Percentiles rank a stretch among this genome's conserved stretches.
Conservation (phyloP, 352 stramenopile genomes). For the Chrysophaeum taylorii region DNA sequence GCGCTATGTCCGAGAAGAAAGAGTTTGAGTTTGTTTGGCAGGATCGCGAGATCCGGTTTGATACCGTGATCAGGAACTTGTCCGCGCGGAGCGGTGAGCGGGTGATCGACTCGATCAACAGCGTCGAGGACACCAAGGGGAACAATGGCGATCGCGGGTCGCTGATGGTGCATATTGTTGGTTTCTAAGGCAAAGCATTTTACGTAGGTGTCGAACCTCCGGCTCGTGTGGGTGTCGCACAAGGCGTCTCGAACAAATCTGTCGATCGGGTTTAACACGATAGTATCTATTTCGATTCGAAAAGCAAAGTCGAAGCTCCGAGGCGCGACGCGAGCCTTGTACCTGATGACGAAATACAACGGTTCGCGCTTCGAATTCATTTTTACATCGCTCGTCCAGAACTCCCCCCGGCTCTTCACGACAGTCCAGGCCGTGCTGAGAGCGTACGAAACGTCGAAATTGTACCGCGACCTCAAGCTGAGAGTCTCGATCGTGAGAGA, state of each 20-base stretch:
- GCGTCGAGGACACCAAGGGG: slow-evolving; percentile 82
- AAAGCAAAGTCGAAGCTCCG: slow-evolving; percentile 71
- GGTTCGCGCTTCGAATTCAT: slow-evolving; percentile 79
- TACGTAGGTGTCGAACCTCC: slow-evolving; percentile 82
- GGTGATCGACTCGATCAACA: slow-evolving; percentile 78
- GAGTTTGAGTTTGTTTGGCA: too few species aligned
- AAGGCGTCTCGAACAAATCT: slow-evolving; percentile 42
- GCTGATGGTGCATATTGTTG: too few species aligned
- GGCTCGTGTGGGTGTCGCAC: slow-evolving; percentile 75
- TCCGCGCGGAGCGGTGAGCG: slow-evolving; percentile 61
- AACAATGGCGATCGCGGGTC: slow-evolving; percentile 78
- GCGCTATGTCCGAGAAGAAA: too few species aligned
- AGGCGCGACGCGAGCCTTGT: slow-evolving; percentile 76
- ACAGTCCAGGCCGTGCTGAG: slow-evolving; percentile 78
- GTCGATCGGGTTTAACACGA: slow-evolving; percentile 36
- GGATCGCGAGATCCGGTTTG: slow-evolving; percentile 76
- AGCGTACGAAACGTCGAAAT: slow-evolving; percentile 75
- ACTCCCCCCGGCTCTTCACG: slow-evolving; percentile 73
- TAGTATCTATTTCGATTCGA: slow-evolving; percentile 63
- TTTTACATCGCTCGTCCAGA: slow-evolving; percentile 80
- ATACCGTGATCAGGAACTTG: slow-evolving; percentile 49
- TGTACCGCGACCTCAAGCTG: slow-evolving; percentile 81
- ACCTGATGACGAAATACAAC: slow-evolving; percentile 74
- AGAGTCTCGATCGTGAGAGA: slow-evolving; percentile 75
- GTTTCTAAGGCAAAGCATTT: slow-evolving; percentile 28